These are phyloP conservation scores for Ciborinia camelliae DNA, from an alignment of 2,329 filamentous ascomycete species.

Conservation along the genomic window DNA sequence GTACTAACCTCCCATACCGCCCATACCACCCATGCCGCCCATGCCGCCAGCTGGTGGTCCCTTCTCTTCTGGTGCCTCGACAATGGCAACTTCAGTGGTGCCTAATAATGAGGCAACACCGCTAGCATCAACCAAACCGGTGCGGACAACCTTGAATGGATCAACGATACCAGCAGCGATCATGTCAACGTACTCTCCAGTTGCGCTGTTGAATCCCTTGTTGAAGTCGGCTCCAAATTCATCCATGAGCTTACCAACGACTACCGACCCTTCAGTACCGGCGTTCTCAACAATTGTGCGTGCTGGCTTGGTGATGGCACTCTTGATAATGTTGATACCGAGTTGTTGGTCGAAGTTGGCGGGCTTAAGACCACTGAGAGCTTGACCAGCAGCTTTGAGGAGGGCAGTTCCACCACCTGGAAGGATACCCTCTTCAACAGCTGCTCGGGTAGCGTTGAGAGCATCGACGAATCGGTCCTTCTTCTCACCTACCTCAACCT, in stretches of 20 bases:
- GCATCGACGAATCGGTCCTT: slow-evolving; percentile 99
- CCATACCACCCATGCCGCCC: slow-evolving; percentile 67
- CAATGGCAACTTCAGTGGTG: slow-evolving; percentile 96
- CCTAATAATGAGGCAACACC: slow-evolving; percentile 96
- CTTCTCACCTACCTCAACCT: slow-evolving; percentile 99
- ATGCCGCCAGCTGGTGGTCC: slow-evolving; percentile 59
- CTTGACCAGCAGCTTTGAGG: slow-evolving; percentile 92
- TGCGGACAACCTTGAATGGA: slow-evolving; percentile 98
- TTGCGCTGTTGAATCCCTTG: slow-evolving; percentile 94
- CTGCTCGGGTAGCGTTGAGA: slow-evolving; percentile 94
- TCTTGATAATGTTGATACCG: slow-evolving; percentile 96
- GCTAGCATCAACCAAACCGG: slow-evolving; percentile 88
- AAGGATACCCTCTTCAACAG: slow-evolving; percentile 98
- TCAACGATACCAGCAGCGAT: slow-evolving; percentile 95
- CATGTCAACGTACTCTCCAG: slow-evolving; percentile 99
- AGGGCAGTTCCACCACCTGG: slow-evolving; percentile 97
- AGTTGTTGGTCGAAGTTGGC: slow-evolving; percentile 99
- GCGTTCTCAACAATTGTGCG: slow-evolving; percentile 97
- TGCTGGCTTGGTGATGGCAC: slow-evolving; percentile 92
- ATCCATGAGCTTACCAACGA: slow-evolving; percentile 96
- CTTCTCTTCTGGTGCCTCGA: slow-evolving; percentile 94
- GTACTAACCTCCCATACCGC: slow-evolving; percentile 41
- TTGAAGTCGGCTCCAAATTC: slow-evolving; percentile 92
- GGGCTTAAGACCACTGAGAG: slow-evolving; percentile 76
- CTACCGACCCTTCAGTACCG: slow-evolving; percentile 88